A percentile compares a stretch with the other conserved stretches of the same genome.
Conservation (phyloP, 2,329 filamentous ascomycete genomes). For the Scytalidium lignicola region DNA sequence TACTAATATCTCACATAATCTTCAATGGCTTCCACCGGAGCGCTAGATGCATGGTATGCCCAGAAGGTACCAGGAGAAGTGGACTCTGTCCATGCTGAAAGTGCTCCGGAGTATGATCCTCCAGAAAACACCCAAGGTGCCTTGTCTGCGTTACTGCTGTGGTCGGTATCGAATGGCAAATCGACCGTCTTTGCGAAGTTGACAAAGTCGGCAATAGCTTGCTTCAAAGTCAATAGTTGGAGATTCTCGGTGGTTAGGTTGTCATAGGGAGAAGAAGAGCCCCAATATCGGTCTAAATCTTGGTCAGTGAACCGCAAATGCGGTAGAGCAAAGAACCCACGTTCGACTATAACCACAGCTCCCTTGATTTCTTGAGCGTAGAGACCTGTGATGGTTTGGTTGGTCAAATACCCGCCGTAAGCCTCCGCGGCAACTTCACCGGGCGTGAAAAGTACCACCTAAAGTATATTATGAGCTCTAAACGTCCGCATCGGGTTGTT, state of each 20-base stretch:
- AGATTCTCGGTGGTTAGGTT: constrained; percentile 47
- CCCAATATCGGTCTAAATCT: constrained; percentile 49
- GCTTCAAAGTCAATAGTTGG: constrained; percentile 47
- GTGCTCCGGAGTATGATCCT: constrained; percentile 51
- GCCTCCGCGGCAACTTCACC: constrained; percentile 43
- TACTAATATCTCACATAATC: constrained; percentile 36
- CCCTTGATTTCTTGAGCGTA: constrained; percentile 48
- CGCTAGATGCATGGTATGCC: constrained; percentile 54
- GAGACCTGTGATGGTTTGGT: constrained; percentile 42
- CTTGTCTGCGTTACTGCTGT: constrained; percentile 42
- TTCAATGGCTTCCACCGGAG: constrained; percentile 48
- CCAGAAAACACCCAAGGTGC: constrained; percentile 53
- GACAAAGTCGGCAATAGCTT: constrained; percentile 48
- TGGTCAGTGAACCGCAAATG: constrained; percentile 1
- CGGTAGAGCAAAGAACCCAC: constrained; percentile 23
- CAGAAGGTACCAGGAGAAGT: constrained; percentile 51
- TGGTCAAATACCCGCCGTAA: constrained; percentile 46
- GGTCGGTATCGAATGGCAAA: constrained; percentile 47
- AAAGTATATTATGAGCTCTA: constrained; percentile 7
- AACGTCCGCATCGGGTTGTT: background rate
- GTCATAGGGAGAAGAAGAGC: constrained; percentile 47
- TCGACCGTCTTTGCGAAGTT: constrained; percentile 48
- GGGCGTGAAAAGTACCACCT: constrained; percentile 47
- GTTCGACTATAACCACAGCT: constrained; percentile 51
- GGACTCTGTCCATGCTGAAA: constrained; percentile 50